Evolutionary conservation across 495 filamentous ascomycete species (phyloP).

Genomic region (Talaromyces liani): DNA sequence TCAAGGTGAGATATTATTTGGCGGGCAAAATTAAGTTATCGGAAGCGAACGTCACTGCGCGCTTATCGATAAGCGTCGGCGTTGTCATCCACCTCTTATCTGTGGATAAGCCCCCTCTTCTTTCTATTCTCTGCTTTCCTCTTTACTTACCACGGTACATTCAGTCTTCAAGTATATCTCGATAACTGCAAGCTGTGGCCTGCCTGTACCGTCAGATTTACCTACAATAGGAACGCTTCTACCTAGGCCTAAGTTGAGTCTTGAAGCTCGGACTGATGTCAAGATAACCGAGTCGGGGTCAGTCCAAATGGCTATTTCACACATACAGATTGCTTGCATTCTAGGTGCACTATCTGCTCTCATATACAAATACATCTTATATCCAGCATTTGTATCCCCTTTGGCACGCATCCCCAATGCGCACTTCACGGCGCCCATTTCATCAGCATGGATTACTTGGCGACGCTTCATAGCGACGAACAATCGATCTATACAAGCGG

Average conservation of each 20-base stretch:
- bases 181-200: background rate
- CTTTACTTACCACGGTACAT: background rate
- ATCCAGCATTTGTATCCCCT: conserved; percentile 58
- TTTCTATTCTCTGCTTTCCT: background rate
- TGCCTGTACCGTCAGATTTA: background rate
- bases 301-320: conserved; percentile 22
- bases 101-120: conserved; percentile 1
- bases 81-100: background rate
- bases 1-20: background rate
- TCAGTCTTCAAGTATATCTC: background rate
- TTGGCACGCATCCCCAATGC: conserved; percentile 63
- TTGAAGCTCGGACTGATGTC: background rate
- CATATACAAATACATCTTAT: conserved; percentile 52
- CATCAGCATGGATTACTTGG: conserved; percentile 62
- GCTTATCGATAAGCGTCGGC: background rate
- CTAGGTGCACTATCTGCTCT: conserved; percentile 14
- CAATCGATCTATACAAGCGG: conserved; percentile 52
- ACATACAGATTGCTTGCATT: conserved; percentile 13
- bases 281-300: background rate
- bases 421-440: conserved; percentile 59
- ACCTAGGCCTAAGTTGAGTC: background rate
- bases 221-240: background rate
- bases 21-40: background rate
- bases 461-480: conserved; percentile 49
- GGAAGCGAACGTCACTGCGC: background rate